A percentile compares a stretch with the other conserved stretches of the same genome.
Evolutionary conservation across 106 monocot genomes (phyloP).

Genomic region (Apostasia shenzhenica): DNA sequence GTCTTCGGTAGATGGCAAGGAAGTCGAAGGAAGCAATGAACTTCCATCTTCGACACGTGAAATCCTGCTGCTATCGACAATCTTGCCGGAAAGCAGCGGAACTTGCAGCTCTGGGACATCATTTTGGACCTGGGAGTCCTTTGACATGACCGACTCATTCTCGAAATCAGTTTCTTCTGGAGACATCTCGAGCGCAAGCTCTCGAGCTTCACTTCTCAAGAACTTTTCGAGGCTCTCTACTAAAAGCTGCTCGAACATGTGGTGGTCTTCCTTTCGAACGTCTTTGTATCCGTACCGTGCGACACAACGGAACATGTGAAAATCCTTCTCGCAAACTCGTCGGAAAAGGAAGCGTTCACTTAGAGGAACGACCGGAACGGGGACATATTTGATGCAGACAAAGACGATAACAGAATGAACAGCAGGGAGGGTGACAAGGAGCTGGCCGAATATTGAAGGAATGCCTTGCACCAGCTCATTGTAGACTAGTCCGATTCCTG

Average conservation of each 20-base stretch:
- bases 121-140: slow-evolving; percentile 1
- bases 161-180: slow-evolving; percentile 19
- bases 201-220: slow-evolving; percentile 63
- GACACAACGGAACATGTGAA: slow-evolving; percentile 85
- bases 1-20: slow-evolving; percentile 43
- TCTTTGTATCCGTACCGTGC: slow-evolving; percentile 93
- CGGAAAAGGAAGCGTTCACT: slow-evolving; percentile 81
- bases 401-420: slow-evolving; percentile 77
- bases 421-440: slow-evolving; percentile 65
- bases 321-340: slow-evolving; percentile 70
- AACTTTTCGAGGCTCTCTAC: slow-evolving; percentile 78
- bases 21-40: slow-evolving; percentile 32
- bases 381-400: slow-evolving; percentile 85
- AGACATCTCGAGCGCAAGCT: slow-evolving; percentile 48
- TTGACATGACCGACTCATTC: slow-evolving; percentile 18
- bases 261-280: slow-evolving; percentile 62
- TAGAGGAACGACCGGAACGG: slow-evolving; percentile 60
- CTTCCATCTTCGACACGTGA: not conserved
- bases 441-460: slow-evolving; percentile 69
- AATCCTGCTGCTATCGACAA: not conserved
- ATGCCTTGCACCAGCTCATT: slow-evolving; percentile 83
- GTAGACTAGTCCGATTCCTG: slow-evolving; percentile 80
- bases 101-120: slow-evolving; percentile 33
- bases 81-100: slow-evolving; percentile 43
- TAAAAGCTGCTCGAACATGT: slow-evolving; percentile 57